phyloP scores from a whole-genome alignment of 306 rosid species.

The Potentilla sterilis region DNA sequence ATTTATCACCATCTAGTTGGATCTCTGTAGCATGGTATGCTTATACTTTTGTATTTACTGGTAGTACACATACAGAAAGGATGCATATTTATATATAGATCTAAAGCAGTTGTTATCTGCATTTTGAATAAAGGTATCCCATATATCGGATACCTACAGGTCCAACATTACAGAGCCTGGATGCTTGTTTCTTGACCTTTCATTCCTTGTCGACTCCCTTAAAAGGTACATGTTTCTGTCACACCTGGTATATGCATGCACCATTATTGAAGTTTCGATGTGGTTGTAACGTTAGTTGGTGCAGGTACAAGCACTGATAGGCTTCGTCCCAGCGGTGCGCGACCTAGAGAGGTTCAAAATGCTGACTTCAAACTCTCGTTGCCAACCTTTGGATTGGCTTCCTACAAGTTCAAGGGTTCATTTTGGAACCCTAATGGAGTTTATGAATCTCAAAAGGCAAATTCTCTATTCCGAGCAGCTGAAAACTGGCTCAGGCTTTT shows the following conservation, averaged over 20 bases:
- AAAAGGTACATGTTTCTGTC: conserved; percentile 42
- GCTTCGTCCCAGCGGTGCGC: conserved; percentile 43
- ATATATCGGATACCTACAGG: conserved; percentile 94
- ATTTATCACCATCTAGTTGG: conserved; percentile 91
- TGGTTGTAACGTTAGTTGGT: conserved; percentile 28
- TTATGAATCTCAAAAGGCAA: conserved; percentile 56
- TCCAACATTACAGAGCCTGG: conserved; percentile 77
- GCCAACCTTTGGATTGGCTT: conserved; percentile 81
- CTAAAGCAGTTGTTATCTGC: conserved; percentile 11
- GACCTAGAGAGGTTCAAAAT: conserved; percentile 36
- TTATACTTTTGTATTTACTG: conserved; percentile 5
- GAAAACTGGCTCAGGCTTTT: conserved; percentile 64
- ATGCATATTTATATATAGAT: conserved; percentile 5
- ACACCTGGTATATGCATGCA: not conserved
- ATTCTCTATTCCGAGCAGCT: conserved; percentile 62
- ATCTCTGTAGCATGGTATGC: conserved; percentile 81
- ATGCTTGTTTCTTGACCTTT: conserved; percentile 84
- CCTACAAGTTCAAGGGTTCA: conserved; percentile 63
- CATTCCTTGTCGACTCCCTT: conserved; percentile 64
- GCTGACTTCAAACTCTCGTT: conserved; percentile 50
- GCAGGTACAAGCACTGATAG: conserved; percentile 63
- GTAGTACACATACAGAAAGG: conserved; percentile 13
- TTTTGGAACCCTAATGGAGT: conserved; percentile 68
- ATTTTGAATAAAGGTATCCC: conserved; percentile 67
- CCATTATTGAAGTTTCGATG: not conserved